Evolutionary conservation across 2,329 filamentous ascomycete species (phyloP).

Genomic region (Catunica adiposa): DNA sequence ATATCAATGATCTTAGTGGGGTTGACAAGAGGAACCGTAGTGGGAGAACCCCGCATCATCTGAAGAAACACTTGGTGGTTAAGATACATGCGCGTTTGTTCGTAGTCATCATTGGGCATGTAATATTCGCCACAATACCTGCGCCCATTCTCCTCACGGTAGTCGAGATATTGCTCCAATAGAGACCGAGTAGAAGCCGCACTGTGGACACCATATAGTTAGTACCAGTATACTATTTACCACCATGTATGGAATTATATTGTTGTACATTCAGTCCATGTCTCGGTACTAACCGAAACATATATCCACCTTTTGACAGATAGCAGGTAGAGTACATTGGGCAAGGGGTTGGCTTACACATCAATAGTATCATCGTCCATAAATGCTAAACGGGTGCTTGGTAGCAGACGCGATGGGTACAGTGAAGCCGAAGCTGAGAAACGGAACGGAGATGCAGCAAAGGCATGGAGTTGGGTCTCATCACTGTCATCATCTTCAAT

Average conservation of each 20-base stretch:
- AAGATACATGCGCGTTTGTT: conserved; percentile 45
- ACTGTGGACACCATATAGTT: conserved; percentile 17
- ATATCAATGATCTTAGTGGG: conserved; percentile 35
- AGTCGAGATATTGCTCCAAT: conserved; percentile 35
- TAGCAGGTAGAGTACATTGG: too few species aligned
- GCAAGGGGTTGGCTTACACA: conserved; percentile 11
- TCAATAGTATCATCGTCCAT: conserved; percentile 13
- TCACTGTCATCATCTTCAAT: conserved; percentile 2
- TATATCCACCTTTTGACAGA: too few species aligned
- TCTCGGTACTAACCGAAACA: too few species aligned
- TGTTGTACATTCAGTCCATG: too few species aligned
- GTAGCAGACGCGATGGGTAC: conserved; percentile 4
- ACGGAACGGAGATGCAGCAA: background rate
- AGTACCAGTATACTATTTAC: background rate
- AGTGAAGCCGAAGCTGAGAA: conserved; percentile 9
- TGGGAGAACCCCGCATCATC: conserved; percentile 29
- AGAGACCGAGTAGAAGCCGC: conserved; percentile 32
- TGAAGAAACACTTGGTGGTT: conserved; percentile 46
- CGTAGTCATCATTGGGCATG: conserved; percentile 50
- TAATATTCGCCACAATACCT: conserved; percentile 46
- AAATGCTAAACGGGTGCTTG: conserved; percentile 5
- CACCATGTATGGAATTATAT: background rate
- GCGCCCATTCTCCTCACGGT: conserved; percentile 43
- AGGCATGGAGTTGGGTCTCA: conserved; percentile 1
- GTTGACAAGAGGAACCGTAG: conserved; percentile 26